Evolutionary conservation across 1,284 basidiomycete species (phyloP), one percentile per base, ranked within the genome.

Genomic region (Laetiporus sulphureus): DNA sequence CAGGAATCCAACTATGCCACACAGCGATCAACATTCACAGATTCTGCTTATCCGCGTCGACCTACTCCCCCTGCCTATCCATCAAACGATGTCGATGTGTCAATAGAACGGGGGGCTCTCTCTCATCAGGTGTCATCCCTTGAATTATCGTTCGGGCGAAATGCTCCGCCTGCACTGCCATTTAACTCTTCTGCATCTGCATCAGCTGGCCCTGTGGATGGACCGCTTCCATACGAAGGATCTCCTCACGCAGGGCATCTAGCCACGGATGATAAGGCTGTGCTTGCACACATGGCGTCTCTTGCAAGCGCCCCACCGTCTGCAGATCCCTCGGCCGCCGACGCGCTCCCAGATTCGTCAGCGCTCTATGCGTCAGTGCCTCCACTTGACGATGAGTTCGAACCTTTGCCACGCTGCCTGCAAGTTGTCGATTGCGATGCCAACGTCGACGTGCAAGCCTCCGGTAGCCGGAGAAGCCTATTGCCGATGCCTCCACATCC

Each of bases 181-280:
- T n/a, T n/a, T n/a, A 44, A 42, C 35, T 19, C 31, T 31, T 33
- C 45, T 21, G 30, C 36, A 11, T 27, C 20, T 32, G 10, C 37
- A 38, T 23, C 34, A 41, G 36, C 21, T 38, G 29, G 38, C 20
- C 32, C 21, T 39, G 36, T 30, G 36, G 39, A 41, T 37, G 32
- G 38, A 25, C 40, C 37, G 27, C 39, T 47, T 7, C 56, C 54
- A 18, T 54, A 53, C 27, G 46, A 46, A 15, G 44, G 45, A 10
- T 39, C 52, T 8, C 29, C 48, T 5, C 62, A 68, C 44, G 63
- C 65, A 11, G 81, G 73, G 10, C 84, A 88, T 56, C 69, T 88
- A 34, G 83, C 84, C 13, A 83, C 75, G 1, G 84, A 88, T 56
- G 84, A 88, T 59, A 88, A 88, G 59, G 60, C 67, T 0, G 49